phyloP scores from a whole-genome alignment of 441 rosid genomes.

The Populus tomentosa region DNA sequence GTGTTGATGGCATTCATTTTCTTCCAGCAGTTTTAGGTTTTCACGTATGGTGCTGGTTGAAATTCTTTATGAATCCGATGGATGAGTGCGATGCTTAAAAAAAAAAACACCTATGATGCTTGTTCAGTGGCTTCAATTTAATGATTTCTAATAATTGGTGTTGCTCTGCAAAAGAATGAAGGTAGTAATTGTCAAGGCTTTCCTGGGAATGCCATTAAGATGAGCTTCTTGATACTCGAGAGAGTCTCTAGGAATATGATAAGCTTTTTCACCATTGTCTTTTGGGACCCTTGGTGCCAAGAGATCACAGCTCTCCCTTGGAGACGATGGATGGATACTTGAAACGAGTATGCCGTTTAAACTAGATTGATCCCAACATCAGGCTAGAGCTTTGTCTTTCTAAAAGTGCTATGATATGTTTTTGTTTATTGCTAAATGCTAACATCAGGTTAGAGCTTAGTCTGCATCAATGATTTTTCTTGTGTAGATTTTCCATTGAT shows the following conservation, averaged over 20 bases:
- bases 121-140: no score
- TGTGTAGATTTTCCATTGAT: background rate
- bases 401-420: background rate
- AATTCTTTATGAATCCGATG: no score
- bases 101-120: no score
- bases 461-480: background rate
- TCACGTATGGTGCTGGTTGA: no score
- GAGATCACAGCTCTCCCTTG: background rate
- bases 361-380: background rate
- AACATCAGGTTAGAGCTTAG: background rate
- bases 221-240: background rate
- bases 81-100: no score
- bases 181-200: background rate
- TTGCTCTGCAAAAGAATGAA: background rate
- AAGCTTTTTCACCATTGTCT: no score
- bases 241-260: no score
- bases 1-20: no score
- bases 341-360: background rate
- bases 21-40: no score
- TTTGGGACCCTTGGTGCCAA: background rate
- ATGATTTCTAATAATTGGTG: no score
- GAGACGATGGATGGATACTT: background rate
- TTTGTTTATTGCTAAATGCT: background rate
- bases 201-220: background rate
- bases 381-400: background rate